Evolutionary conservation across 2,329 filamentous ascomycete species (phyloP).

Genomic region (Aspergillus versicolor): DNA sequence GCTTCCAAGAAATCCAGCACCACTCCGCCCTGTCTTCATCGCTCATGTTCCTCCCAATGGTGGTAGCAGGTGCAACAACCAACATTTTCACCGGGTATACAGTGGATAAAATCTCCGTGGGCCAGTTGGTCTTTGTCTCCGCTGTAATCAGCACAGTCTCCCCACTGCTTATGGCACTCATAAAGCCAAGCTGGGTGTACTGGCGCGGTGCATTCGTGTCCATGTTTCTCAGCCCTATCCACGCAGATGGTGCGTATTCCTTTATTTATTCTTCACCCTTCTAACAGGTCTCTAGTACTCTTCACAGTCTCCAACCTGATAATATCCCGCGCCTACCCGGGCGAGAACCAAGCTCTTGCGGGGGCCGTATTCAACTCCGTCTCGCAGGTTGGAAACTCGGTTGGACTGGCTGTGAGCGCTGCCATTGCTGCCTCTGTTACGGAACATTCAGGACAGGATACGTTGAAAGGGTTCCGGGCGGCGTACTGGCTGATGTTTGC

Average conservation of each 20-base stretch:
- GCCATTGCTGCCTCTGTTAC: slow-evolving; percentile 45
- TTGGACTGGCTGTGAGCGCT: slow-evolving; percentile 52
- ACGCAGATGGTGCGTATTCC: slow-evolving; percentile 37
- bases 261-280: no score
- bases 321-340: slow-evolving; percentile 55
- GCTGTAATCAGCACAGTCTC: slow-evolving; percentile 36
- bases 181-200: slow-evolving; percentile 47
- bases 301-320: slow-evolving; percentile 58
- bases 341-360: slow-evolving; percentile 56
- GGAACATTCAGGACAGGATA: slow-evolving; percentile 27
- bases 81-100: slow-evolving; percentile 50
- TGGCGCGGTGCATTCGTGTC: slow-evolving; percentile 49
- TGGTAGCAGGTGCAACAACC: slow-evolving; percentile 37
- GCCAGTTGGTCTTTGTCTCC: slow-evolving; percentile 42
- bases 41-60: slow-evolving; percentile 47
- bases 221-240: slow-evolving; percentile 44
- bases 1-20: slow-evolving; percentile 53
- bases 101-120: slow-evolving; percentile 46
- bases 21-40: slow-evolving; percentile 47
- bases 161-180: slow-evolving; percentile 48
- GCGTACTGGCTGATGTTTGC: slow-evolving; percentile 13
- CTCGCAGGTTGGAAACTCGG: slow-evolving; percentile 54
- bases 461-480: background rate
- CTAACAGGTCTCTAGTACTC: slow-evolving; percentile 25
- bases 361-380: slow-evolving; percentile 62